A percentile compares a stretch with the other conserved stretches of the same genome.
Evolutionary conservation across 2,329 filamentous ascomycete species (phyloP).

Genomic region (Orbilia javanica): DNA sequence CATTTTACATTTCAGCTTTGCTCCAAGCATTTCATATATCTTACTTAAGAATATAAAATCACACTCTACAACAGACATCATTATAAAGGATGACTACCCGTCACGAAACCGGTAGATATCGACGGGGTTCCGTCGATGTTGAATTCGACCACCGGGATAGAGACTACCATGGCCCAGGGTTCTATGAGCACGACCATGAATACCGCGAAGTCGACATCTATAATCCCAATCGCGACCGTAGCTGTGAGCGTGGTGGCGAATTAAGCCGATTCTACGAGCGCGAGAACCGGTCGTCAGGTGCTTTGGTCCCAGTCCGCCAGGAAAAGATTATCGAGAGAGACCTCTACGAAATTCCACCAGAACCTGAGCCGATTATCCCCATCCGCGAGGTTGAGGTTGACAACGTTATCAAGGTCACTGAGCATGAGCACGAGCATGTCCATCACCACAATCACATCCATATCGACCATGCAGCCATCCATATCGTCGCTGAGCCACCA

Average conservation of each 20-base stretch:
- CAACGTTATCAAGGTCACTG: conserved; percentile 52
- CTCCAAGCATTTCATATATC: not conserved
- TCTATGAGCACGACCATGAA: conserved; percentile 52
- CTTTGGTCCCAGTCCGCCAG: conserved; percentile 52
- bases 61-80: not conserved
- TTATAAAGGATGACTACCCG: conserved; percentile 35
- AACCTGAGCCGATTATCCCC: conserved; percentile 53
- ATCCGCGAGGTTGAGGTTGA: conserved; percentile 58
- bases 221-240: conserved; percentile 20
- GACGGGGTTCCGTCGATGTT: conserved; percentile 52
- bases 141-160: conserved; percentile 55
- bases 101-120: conserved; percentile 40
- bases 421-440: conserved; percentile 57
- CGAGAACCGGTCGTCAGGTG: conserved; percentile 48
- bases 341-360: conserved; percentile 56
- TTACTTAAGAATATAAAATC: not conserved
- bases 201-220: conserved; percentile 50
- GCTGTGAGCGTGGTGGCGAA: conserved; percentile 45
- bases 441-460: conserved; percentile 58
- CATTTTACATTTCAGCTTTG: not conserved
- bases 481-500: conserved; percentile 56
- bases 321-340: conserved; percentile 58
- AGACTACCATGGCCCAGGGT: conserved; percentile 49
- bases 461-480: conserved; percentile 57
- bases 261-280: conserved; percentile 50